Conservation (phyloP, 805 yeast species). For the Dipodascopsis tothii region DNA sequence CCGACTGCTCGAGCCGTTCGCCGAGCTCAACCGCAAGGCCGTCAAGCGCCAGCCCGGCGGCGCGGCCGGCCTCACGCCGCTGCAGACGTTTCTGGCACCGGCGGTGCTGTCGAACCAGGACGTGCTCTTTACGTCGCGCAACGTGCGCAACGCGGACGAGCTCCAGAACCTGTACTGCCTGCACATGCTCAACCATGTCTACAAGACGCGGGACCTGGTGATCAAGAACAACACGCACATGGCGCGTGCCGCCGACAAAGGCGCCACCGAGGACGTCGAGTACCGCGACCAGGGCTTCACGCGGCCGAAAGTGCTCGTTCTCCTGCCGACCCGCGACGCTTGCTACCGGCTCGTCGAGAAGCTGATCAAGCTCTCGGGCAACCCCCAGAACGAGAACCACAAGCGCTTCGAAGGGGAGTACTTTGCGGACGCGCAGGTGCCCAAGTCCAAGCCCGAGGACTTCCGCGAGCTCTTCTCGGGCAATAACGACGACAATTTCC, state of each 20-base stretch:
- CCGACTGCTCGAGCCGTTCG: conserved; percentile 22
- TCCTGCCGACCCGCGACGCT: conserved; percentile 76
- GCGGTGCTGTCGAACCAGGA: conserved; percentile 71
- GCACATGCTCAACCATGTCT: conserved; percentile 73
- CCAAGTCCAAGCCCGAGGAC: conserved; percentile 67
- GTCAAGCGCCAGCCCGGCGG: no score
- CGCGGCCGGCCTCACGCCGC: conserved; percentile 33
- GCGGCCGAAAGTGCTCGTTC: conserved; percentile 75
- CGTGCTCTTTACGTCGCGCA: conserved; percentile 50
- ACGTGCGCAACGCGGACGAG: conserved; percentile 42
- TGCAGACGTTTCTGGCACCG: conserved; percentile 50
- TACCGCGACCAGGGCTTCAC: conserved; percentile 91
- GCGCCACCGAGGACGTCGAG: conserved; percentile 41
- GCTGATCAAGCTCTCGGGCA: conserved; percentile 54
- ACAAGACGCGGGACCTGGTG: conserved; percentile 79
- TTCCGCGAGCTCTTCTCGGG: conserved; percentile 76
- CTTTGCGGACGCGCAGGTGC: conserved; percentile 42
- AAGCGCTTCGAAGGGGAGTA: conserved; percentile 69
- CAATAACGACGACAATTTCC: conserved; percentile 84
- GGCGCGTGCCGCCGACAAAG: conserved; percentile 31
- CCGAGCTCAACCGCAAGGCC: conserved; percentile 17
- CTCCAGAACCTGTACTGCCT: conserved; percentile 58
- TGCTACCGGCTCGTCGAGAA: conserved; percentile 63
- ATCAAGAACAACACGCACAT: conserved; percentile 64
- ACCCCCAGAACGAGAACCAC: conserved; percentile 72